Base-by-base conservation (phyloP, 2,329 filamentous ascomycete genomes). In the Fusarium keratoplasticum region DNA sequence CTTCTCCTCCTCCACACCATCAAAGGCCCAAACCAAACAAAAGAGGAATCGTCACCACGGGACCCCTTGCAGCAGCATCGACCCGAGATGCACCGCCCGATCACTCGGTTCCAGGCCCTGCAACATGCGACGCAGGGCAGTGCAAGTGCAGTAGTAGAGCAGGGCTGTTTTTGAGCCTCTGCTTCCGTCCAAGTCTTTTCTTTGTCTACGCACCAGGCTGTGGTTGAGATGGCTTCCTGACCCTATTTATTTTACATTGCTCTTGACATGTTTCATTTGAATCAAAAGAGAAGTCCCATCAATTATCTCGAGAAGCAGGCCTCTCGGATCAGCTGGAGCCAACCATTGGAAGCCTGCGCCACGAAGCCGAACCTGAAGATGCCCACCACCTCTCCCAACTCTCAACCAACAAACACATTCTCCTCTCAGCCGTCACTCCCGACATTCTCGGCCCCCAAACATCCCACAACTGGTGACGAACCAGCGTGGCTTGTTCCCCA, bases 31-130 rank as follows among this genome's bases (percentile, higher is more conserved):
- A 59, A 35, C 29, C 50, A n/a, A 52, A 47, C 52, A 69, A 69
- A 73, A 67, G 31, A 61, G 72, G 57, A 63, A 75, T 64, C 66
- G 31, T 67, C 69, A 60, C 69, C 72, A 75, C 72, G 69, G 69
- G 72, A 75, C 72, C 72, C 72, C 71, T 74, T 74, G 66, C 72
- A 70, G 65, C 67, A 66, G 44, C 44, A 65, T 57, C 31, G 55
- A 33, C 20, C 47, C 47, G 44, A 50, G 44, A 64, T 52, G 60
- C 61, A 35, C 66, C 35, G 33, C 42, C 66, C 66, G 54, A 64
- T 52, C 44, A 67, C 65, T 72, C 38, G 66, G 69, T 35, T 58
- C 33, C 33, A 27, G 33, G 54, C 33, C 54, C 33, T 55, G 52
- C 40, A n/a, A 40, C 40, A 18, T 42, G 25, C 59, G 29, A 20